Evolutionary conservation across 345 rosid species (phyloP), one percentile per base, ranked within the genome.

Genomic region (Cardamine chenopodiifolia): DNA sequence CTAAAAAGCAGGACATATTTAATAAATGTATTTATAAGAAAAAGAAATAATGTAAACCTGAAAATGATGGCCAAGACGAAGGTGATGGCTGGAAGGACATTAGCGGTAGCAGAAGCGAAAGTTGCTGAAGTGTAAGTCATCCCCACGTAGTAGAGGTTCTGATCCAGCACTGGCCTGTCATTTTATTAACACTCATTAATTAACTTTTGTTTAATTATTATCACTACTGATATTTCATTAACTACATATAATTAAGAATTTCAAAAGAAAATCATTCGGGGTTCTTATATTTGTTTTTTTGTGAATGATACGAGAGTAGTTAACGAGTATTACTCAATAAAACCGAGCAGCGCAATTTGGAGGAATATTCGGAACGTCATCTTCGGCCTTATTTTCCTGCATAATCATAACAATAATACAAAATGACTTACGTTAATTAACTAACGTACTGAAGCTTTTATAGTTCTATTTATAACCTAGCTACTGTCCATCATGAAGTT

Each of bases 51-150:
- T 22, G 26, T 18, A 58, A 75, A 88, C 95, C 96, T 87, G 89
- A 91, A 90, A 77, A 86, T 82, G 44, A 94, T 77, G 17, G 98
- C 96, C 90, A 94, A 22, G 19, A 90, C 58, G 67, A 94, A 91
- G 67, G 97, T 91, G 23, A 94, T 61, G 74, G 97, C 97, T 2
- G 96, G 96, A 25, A 91, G 88, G 58, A 85, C 72, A 72, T 90
- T 94, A 73, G 81, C 77, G 0, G 85, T 80, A 17, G 97, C 96
- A 0, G 97, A 84, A 61, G 98, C 85, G 31, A 91, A 92, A 47
- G 98, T 94, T 54, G 97, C 97, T 0, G 98, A 82, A 4, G 98
- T 94, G 82, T 84, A 86, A 65, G 89, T 87, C 98, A 94, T 85
- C 25, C 98, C 98, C n/a, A 87, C 62, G 70, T 82, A 90, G 72